Conservation (phyloP, 371 early-diverging fungal genomes). For the Haplosporangium sp. region DNA sequence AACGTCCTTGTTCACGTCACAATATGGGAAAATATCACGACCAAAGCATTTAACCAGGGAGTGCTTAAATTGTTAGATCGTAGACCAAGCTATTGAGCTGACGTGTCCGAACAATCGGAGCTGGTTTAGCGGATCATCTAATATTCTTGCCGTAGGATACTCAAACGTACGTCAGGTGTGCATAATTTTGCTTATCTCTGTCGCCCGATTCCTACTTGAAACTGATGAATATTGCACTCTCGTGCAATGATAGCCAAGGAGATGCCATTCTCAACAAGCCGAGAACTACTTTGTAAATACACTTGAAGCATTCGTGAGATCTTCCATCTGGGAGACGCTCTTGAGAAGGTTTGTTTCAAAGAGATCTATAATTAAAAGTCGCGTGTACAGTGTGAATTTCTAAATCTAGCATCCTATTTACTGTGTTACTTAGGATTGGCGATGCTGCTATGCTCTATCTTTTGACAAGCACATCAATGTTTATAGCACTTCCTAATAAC, state of each 20-base stretch:
- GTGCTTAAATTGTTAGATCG: constrained; percentile 17
- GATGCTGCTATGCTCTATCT: constrained; percentile 35
- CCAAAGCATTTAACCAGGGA: neutral
- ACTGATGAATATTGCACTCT: neutral
- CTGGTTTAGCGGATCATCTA: constrained; percentile 14
- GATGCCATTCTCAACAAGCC: neutral
- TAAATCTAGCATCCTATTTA: neutral
- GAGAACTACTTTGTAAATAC: constrained; percentile 25
- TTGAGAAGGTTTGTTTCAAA: constrained; percentile 17
- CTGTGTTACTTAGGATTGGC: constrained; percentile 28
- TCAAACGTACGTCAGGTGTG: constrained; percentile 14
- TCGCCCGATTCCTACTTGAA: neutral
- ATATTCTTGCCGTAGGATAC: constrained; percentile 36
- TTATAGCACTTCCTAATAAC: constrained; percentile 41
- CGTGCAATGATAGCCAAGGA: constrained; percentile 7
- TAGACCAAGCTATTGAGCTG: constrained; percentile 23
- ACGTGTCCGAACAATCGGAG: constrained; percentile 14
- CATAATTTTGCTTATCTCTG: neutral
- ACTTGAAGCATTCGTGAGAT: constrained; percentile 26
- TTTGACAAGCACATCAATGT: constrained; percentile 39
- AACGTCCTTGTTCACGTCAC: neutral
- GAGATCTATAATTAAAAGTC: no score
- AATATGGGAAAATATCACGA: neutral
- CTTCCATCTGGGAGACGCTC: constrained; percentile 23
- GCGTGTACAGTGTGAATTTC: no score